These are phyloP conservation scores for Corrigiola litoralis DNA, from an alignment of 179 eudicot genomes.

Conservation along the genomic window DNA sequence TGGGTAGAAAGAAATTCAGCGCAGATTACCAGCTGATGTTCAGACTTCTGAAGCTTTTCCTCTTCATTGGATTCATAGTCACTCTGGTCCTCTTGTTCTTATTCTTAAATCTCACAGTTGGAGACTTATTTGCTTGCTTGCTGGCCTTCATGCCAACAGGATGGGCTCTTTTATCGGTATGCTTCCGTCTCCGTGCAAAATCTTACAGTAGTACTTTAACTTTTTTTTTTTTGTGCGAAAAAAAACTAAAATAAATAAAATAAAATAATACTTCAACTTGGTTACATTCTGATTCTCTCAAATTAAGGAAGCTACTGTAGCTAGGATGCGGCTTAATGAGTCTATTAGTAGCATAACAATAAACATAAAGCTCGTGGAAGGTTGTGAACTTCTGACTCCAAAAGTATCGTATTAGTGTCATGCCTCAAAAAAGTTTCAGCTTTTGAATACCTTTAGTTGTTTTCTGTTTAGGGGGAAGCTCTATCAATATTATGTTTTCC, in stretches of 20 bases:
- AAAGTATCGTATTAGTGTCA: background rate
- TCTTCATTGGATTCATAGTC: slow-evolving; percentile 61
- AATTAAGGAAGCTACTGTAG: too few species aligned
- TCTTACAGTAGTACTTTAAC: too few species aligned
- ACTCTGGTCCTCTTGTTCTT: slow-evolving; percentile 45
- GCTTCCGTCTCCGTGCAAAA: slow-evolving; percentile 11
- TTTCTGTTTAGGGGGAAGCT: too few species aligned
- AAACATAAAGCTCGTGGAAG: background rate
- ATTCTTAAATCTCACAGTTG: slow-evolving; percentile 59
- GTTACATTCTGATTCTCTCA: too few species aligned
- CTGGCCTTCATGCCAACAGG: slow-evolving; percentile 91
- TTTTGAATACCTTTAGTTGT: too few species aligned
- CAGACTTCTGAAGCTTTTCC: slow-evolving; percentile 78
- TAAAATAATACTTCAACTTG: too few species aligned
- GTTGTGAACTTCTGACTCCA: background rate
- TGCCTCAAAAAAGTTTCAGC: background rate
- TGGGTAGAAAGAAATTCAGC: slow-evolving; percentile 89
- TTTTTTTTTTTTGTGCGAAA: too few species aligned
- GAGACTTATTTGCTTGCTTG: slow-evolving; percentile 73
- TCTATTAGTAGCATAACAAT: background rate
- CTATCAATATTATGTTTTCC: too few species aligned
- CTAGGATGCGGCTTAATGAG: background rate
- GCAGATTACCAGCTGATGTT: slow-evolving; percentile 98
- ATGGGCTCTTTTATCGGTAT: slow-evolving; percentile 82
- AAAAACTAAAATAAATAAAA: too few species aligned